Evolutionary conservation across 1,284 basidiomycete genomes (phyloP).

Genomic region (Austroboletus novae-zelandiae): DNA sequence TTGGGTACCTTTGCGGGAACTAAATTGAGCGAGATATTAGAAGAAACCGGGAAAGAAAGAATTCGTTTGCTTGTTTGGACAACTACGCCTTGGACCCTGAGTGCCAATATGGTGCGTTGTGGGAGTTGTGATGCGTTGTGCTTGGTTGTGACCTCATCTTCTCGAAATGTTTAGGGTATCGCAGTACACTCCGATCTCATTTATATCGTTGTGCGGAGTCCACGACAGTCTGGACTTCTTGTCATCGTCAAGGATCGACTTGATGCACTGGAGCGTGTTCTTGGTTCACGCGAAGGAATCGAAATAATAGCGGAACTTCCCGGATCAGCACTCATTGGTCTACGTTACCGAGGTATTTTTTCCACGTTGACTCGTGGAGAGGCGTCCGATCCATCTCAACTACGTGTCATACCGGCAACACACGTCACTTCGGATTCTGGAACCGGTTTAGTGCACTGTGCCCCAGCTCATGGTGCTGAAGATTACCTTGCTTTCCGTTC

Average conservation of each 20-base stretch:
- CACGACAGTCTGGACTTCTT: conserved; percentile 36
- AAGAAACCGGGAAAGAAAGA: conserved; percentile 18
- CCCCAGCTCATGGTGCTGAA: conserved; percentile 93
- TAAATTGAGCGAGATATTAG: conserved; percentile 13
- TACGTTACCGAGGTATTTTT: conserved; percentile 73
- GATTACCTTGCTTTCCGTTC: conserved; percentile 79
- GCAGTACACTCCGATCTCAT: conserved; percentile 74
- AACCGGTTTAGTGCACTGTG: conserved; percentile 96
- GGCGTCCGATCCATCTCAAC: conserved; percentile 7
- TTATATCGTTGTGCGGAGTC: conserved; percentile 62
- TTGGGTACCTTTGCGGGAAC: conserved; percentile 13
- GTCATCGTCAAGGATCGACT: conserved; percentile 76
- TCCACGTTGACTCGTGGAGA: conserved; percentile 22
- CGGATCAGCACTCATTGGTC: conserved; percentile 65
- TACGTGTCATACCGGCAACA: conserved; percentile 48
- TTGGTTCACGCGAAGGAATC: conserved; percentile 43
- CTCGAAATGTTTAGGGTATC: conserved; percentile 63
- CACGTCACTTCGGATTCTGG: conserved; percentile 89
- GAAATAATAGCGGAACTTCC: conserved; percentile 48
- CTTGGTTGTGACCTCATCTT: conserved; percentile 4
- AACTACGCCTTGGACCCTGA: conserved; percentile 97
- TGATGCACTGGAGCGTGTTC: conserved; percentile 45
- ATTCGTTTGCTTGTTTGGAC: conserved; percentile 90
- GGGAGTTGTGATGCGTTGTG: neutral
- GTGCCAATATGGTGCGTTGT: conserved; percentile 83